Percentiles rank a stretch among this genome's conserved stretches.
Conservation (phyloP, 768 basidiomycete genomes). For the Rhodotorula sphaerocarpa region DNA sequence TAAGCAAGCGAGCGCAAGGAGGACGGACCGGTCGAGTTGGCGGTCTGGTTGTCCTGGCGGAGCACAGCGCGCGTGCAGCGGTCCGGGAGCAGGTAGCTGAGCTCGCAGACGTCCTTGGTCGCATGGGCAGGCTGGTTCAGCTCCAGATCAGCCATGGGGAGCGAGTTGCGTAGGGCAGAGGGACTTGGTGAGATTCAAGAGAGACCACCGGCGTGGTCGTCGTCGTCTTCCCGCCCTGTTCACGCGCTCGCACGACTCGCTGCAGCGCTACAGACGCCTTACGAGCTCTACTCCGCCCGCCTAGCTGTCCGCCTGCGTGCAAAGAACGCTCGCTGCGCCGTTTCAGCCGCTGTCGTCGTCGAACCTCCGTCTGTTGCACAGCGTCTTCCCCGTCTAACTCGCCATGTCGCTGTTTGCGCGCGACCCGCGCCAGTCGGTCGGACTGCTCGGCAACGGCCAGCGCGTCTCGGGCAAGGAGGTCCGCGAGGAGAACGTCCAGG, state of each 20-base stretch:
- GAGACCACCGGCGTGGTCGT: no score
- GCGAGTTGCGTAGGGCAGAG: no score
- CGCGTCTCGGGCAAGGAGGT: conserved; percentile 33
- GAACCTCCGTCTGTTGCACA: neutral
- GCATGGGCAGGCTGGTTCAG: conserved; percentile 15
- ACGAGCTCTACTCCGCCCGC: no score
- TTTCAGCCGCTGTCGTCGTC: neutral
- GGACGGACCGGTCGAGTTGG: conserved; percentile 25
- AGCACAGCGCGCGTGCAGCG: neutral
- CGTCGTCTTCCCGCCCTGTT: no score
- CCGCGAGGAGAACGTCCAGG: conserved; percentile 59
- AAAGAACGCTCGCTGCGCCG: no score
- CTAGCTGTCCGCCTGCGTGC: no score
- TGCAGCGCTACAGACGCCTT: no score
- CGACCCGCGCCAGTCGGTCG: conserved; percentile 24
- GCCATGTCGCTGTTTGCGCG: conserved; percentile 24
- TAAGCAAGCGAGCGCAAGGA: neutral
- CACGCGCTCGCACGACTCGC: no score
- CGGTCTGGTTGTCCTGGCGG: conserved; percentile 2
- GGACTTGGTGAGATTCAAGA: neutral
- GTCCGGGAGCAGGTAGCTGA: conserved; percentile 9
- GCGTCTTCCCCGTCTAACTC: neutral
- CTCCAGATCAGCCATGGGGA: no score
- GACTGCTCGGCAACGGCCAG: conserved; percentile 30
- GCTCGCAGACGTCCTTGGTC: neutral